These are phyloP conservation scores for Plenodomus biglobosus DNA, from an alignment of 2,329 filamentous ascomycete species.

Conservation along the genomic window DNA sequence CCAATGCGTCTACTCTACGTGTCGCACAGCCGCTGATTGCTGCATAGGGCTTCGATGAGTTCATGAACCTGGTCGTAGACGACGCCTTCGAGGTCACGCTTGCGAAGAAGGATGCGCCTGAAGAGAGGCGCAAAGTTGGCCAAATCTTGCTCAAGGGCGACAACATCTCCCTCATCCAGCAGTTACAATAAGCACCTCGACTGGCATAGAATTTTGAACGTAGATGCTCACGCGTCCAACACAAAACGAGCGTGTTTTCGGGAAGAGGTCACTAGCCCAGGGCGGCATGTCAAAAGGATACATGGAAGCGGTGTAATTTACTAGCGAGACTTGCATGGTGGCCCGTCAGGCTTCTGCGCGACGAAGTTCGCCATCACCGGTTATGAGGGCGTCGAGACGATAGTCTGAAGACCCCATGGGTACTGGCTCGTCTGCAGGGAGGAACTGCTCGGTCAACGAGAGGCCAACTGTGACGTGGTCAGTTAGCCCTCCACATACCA, in stretches of 20 bases:
- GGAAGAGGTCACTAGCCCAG: neutral
- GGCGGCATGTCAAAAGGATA: neutral
- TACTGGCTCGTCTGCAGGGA: constrained; percentile 65
- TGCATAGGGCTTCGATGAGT: constrained; percentile 89
- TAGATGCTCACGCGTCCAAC: neutral
- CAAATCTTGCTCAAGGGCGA: constrained; percentile 87
- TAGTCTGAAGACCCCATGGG: constrained; percentile 77
- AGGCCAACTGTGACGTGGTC: constrained; percentile 65
- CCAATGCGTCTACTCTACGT: neutral
- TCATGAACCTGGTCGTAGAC: constrained; percentile 98
- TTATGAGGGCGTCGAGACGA: constrained; percentile 73
- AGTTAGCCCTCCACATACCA: constrained; percentile 38
- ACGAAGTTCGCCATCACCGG: constrained; percentile 64
- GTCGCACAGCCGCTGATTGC: constrained; percentile 15
- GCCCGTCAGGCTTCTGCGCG: constrained; percentile 22
- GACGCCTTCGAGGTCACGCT: constrained; percentile 91
- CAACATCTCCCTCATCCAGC: constrained; percentile 77
- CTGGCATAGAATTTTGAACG: too few species aligned
- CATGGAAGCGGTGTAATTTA: constrained; percentile 1
- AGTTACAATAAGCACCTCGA: constrained; percentile 26
- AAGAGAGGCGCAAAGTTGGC: constrained; percentile 75
- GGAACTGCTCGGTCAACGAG: constrained; percentile 81
- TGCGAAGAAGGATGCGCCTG: constrained; percentile 75
- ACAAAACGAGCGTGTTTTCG: neutral
- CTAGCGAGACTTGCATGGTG: constrained; percentile 2